These are phyloP conservation scores for Umbelopsis vinacea DNA, from an alignment of 192 early-diverging fungal species.

Conservation along the genomic window DNA sequence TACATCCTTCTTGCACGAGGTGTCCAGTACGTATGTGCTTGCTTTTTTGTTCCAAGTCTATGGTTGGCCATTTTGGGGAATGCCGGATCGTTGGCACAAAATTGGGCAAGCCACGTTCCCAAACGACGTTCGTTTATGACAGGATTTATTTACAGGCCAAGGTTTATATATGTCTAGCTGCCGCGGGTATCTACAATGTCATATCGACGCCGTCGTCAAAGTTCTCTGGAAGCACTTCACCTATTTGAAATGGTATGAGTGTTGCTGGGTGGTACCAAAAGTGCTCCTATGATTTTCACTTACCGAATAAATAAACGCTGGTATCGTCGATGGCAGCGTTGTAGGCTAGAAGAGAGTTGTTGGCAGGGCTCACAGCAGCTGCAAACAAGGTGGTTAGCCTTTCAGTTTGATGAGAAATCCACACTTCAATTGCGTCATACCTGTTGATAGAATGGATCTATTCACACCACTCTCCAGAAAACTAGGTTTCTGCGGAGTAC, in stretches of 20 bases:
- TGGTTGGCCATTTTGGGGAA: background rate
- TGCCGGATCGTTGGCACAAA: background rate
- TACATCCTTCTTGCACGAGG: conserved; percentile 9
- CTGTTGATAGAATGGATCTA: background rate
- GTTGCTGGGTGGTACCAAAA: background rate
- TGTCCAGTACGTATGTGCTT: background rate
- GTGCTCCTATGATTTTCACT: background rate
- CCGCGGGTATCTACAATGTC: background rate
- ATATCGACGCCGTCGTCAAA: conserved; percentile 13
- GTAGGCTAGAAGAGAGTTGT: background rate
- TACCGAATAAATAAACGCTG: conserved; percentile 12
- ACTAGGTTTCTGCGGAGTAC: background rate
- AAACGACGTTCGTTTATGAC: no score
- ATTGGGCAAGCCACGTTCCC: no score
- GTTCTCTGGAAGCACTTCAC: conserved; percentile 5
- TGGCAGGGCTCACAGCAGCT: background rate
- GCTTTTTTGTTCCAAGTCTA: background rate
- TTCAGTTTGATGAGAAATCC: background rate
- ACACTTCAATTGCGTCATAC: background rate
- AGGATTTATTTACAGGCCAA: no score
- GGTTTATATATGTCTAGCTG: no score
- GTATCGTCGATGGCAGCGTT: conserved; percentile 9
- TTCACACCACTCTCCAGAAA: background rate
- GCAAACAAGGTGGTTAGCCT: background rate
- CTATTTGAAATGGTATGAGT: background rate